Conservation (phyloP, 2,329 filamentous ascomycete genomes). For the Berkeleyomyces basicola region DNA sequence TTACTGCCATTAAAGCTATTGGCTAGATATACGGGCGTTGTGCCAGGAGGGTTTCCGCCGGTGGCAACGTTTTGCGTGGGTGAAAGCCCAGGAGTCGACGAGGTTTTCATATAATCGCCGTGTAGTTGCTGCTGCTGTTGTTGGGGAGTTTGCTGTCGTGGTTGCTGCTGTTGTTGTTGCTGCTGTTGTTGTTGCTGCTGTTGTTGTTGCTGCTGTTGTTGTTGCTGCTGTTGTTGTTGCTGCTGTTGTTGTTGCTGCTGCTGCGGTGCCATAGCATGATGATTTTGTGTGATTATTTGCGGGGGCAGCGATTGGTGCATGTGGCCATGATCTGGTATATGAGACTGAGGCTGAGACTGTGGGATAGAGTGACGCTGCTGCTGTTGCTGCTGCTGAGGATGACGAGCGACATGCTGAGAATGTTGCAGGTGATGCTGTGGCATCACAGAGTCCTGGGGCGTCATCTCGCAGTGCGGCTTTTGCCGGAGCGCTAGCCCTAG, state of each 20-base stretch:
- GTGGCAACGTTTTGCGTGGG: neutral
- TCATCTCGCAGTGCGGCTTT: conserved; percentile 1
- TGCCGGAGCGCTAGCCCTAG: neutral
- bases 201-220: neutral
- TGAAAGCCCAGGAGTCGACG: conserved; percentile 6
- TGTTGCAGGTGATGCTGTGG: conserved; percentile 18
- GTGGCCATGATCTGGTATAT: neutral
- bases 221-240: neutral
- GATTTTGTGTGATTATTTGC: neutral
- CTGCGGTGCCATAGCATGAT: neutral
- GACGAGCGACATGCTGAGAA: conserved; percentile 3
- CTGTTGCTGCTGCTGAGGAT: conserved; percentile 13
- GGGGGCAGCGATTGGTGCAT: conserved; percentile 2
- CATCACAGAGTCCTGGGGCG: conserved; percentile 1
- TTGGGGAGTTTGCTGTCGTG: conserved; percentile 5
- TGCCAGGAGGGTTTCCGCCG: neutral
- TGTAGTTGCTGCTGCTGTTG: neutral
- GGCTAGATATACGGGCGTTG: neutral
- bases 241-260: conserved; percentile 1
- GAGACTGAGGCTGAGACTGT: conserved; percentile 2
- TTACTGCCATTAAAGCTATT: conserved; percentile 1
- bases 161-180: neutral
- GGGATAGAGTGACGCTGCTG: conserved; percentile 15
- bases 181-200: neutral
- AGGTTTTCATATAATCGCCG: conserved; percentile 8